Conservation (phyloP, 2,329 filamentous ascomycete species). For the Sporothrix schenckii region DNA sequence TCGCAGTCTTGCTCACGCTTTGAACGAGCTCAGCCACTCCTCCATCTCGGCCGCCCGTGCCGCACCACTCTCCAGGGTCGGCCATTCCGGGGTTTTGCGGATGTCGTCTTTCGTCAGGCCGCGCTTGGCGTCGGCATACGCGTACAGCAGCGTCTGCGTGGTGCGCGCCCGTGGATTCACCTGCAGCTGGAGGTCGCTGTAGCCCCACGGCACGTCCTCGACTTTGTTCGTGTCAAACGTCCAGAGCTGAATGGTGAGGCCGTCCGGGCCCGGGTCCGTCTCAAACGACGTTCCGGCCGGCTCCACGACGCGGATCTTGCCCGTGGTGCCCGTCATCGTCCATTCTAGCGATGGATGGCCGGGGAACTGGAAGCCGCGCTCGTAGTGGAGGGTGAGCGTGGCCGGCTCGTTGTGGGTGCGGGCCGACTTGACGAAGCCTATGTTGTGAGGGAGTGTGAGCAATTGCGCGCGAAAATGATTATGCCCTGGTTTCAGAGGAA, state of each 20-base stretch:
- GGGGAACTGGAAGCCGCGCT: constrained; percentile 54
- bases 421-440: constrained; percentile 37
- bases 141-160: constrained; percentile 19
- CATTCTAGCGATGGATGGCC: constrained; percentile 35
- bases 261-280: constrained; percentile 1
- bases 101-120: constrained; percentile 14
- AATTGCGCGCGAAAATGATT: not conserved
- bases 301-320: not conserved
- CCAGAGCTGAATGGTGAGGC: not conserved
- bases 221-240: not conserved
- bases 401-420: constrained; percentile 36
- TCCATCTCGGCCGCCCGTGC: constrained; percentile 5
- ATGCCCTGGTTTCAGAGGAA: too few relatives aligned
- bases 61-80: not conserved
- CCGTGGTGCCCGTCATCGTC: not conserved
- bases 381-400: constrained; percentile 49
- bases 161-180: not conserved
- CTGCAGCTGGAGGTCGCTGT: not conserved
- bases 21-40: constrained; percentile 9
- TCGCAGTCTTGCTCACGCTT: not conserved
- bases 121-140: constrained; percentile 22
- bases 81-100: not conserved
- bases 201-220: not conserved
- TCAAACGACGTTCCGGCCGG: not conserved
- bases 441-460: not conserved